phyloP scores from a whole-genome alignment of 2,329 filamentous ascomycete species.

The Colletotrichum higginsianum region DNA sequence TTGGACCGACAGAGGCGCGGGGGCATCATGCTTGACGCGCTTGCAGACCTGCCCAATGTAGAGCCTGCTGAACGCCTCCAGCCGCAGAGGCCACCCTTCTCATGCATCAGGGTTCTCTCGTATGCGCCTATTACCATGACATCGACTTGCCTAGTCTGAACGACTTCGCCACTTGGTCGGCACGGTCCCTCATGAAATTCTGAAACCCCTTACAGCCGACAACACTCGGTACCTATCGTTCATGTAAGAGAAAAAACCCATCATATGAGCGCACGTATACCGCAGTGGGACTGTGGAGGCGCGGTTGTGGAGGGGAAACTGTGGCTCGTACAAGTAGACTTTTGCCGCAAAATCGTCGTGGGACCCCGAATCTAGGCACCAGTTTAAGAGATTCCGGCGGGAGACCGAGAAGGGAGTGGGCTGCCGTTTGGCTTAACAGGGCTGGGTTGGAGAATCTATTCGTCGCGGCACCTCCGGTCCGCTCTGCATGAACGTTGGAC shows the following conservation, averaged over 20 bases:
- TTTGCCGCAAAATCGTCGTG: neutral
- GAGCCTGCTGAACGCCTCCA: neutral
- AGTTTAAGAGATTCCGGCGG: slow-evolving; percentile 18
- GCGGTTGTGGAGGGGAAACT: neutral
- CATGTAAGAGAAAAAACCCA: neutral
- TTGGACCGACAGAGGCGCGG: neutral
- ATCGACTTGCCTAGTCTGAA: neutral
- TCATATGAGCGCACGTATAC: neutral
- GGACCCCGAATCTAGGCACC: slow-evolving; percentile 21
- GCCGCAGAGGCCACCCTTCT: neutral
- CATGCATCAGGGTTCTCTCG: neutral
- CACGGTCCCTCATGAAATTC: neutral
- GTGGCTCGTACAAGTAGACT: neutral
- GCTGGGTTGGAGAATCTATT: neutral
- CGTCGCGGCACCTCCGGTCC: neutral
- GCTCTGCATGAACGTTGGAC: neutral
- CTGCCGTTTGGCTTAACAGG: neutral
- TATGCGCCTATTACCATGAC: neutral
- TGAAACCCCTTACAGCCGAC: neutral
- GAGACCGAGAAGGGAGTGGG: neutral
- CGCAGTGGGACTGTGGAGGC: neutral
- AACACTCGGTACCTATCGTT: neutral
- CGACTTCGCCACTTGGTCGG: neutral
- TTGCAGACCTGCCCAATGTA: neutral
- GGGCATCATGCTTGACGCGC: neutral